Evolutionary conservation across 2,329 filamentous ascomycete genomes (phyloP).

Genomic region (Trichophyton verrucosum): DNA sequence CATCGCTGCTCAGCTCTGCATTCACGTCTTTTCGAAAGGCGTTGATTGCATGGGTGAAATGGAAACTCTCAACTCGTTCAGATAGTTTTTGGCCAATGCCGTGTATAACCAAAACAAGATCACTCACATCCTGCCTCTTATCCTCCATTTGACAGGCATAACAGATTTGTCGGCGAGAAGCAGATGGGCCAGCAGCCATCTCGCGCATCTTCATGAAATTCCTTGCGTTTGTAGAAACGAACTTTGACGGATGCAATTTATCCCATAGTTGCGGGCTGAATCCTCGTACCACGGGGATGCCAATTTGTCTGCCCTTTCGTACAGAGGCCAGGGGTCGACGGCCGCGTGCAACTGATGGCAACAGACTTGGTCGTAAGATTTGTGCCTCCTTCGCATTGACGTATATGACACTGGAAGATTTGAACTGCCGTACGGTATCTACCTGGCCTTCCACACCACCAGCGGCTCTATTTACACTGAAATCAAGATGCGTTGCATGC

Average conservation of each 20-base stretch:
- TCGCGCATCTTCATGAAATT: conserved; percentile 31
- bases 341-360: conserved; percentile 74
- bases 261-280: conserved; percentile 73
- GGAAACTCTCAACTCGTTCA: conserved; percentile 86
- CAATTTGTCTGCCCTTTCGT: conserved; percentile 67
- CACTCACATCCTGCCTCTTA: conserved; percentile 59
- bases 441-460: conserved; percentile 30
- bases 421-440: conserved; percentile 47
- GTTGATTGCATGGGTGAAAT: conserved; percentile 95
- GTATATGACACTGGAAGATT: conserved; percentile 74
- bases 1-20: conserved; percentile 61
- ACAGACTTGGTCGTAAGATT: conserved; percentile 71
- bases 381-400: conserved; percentile 66
- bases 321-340: conserved; percentile 73
- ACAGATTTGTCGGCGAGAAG: conserved; percentile 24
- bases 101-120: conserved; percentile 82
- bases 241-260: conserved; percentile 49
- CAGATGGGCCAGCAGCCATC: conserved; percentile 20
- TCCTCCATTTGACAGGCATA: conserved; percentile 52
- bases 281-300: conserved; percentile 76
- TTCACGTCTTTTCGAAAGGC: conserved; percentile 77
- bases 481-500: conserved; percentile 5
- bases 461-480: conserved; percentile 31
- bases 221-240: conserved; percentile 30
- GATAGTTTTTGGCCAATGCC: conserved; percentile 95